These are phyloP conservation scores for Mallotus japonicus DNA, from an alignment of 441 rosid species.

Conservation along the genomic window DNA sequence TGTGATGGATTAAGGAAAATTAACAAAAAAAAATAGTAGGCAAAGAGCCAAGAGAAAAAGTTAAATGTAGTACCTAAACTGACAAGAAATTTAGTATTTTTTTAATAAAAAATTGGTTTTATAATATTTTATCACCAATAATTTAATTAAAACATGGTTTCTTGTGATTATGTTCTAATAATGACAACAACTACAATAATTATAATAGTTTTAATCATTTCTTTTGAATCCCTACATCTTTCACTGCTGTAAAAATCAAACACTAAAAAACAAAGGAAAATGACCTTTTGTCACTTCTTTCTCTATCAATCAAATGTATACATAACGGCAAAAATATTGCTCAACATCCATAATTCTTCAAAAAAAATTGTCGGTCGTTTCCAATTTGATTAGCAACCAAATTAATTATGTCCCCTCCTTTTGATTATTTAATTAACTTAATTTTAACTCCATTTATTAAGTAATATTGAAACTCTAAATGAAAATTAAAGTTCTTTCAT, in stretches of 20 bases:
- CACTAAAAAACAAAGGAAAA: background rate
- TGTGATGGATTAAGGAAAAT: too few species aligned
- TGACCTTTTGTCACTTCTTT: too few species aligned
- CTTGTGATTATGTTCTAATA: conserved; percentile 10
- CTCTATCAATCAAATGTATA: too few species aligned
- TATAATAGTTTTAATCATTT: background rate
- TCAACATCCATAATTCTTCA: background rate
- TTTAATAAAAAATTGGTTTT: background rate
- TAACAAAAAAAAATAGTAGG: too few species aligned
- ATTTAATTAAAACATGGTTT: conserved; percentile 2
- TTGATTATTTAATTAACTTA: too few species aligned
- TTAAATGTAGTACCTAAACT: background rate
- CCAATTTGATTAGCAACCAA: too few species aligned
- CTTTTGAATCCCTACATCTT: background rate
- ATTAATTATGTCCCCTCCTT: too few species aligned
- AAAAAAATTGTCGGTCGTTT: conserved; percentile 28
- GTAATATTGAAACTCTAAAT: too few species aligned
- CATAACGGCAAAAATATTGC: too few species aligned
- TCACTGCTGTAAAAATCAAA: background rate
- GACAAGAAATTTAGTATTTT: background rate
- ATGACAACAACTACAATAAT: conserved; percentile 15
- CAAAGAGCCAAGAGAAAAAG: background rate
- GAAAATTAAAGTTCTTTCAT: too few species aligned
- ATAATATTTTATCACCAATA: conserved; percentile 1
- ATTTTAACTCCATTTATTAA: too few species aligned